Evolutionary conservation across 768 basidiomycete genomes (phyloP), one percentile per base, ranked within the genome.

Genomic region (Mycena crocata): DNA sequence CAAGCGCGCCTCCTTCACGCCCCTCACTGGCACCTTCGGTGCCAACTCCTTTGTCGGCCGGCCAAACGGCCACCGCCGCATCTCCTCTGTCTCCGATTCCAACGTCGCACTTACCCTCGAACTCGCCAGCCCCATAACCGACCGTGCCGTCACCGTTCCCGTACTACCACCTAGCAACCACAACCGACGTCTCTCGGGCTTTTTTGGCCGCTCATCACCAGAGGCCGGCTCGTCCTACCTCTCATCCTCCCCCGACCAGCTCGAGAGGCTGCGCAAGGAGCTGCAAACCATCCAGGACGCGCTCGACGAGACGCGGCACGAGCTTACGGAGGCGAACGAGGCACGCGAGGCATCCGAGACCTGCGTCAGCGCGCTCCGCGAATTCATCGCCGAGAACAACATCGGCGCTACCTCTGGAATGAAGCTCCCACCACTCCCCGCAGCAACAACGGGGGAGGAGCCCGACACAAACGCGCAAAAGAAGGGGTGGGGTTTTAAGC

Each of bases 271-370:
- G 37, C 87, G 88, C 34, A 84, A 82, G 59, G 92, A 95, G 73
- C 64, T 95, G 34, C 79, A 77, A 45, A 70, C 80, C 2, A 69
- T 90, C 62, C 88, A 88, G 70, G 76, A 83, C 26, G 87, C 92
- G 59, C 77, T 96, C 21, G 89, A 90, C 35, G 86, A 85, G 32
- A 82, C 86, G 21, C 87, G 87, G 71, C 85, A 87, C 66, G 92
- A 94, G 64, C 79, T 97, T 49, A 81, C 74, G 40, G 95, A 97
- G 73, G 84, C 90, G 1, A 90, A 87, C 66, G 96, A 98, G 77
- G 94, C 93, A 3, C 84, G 89, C 51, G 90, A 94, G 73, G 96
- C 96, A 5, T 93, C 92, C 37, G 95, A 98, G 70, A 86, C 86
- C 1, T 96, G 94, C 75, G 89, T 93, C 69, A 89, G 87, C 59